phyloP scores from a whole-genome alignment of 768 basidiomycete species.

The Gloeostereum incarnatum region DNA sequence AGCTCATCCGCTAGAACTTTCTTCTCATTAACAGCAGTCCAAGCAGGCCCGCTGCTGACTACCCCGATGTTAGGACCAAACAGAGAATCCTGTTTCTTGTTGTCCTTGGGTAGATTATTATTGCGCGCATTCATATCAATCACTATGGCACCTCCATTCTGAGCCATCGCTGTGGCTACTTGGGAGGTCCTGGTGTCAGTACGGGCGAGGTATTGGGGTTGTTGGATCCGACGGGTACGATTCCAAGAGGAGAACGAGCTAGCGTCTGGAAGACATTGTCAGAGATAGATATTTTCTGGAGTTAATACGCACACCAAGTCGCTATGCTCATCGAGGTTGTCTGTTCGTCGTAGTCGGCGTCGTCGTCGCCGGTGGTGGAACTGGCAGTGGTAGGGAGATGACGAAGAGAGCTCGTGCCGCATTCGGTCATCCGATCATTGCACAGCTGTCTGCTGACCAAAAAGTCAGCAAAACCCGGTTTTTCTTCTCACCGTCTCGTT shows the following conservation, averaged over 20 bases:
- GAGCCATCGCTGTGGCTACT: conserved; percentile 40
- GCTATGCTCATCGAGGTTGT: conserved; percentile 28
- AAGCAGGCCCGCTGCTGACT: conserved; percentile 56
- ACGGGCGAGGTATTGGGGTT: conserved; percentile 42
- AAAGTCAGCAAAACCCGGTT: too few species aligned
- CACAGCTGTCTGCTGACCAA: too few species aligned
- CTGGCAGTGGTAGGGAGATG: too few species aligned
- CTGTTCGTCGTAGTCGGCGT: too few species aligned
- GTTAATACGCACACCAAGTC: conserved; percentile 25
- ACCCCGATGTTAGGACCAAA: conserved; percentile 91
- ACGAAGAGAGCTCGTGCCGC: too few species aligned
- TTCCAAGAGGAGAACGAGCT: conserved; percentile 50
- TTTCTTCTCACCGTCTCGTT: too few species aligned
- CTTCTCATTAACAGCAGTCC: conserved; percentile 63
- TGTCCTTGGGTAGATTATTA: conserved; percentile 25
- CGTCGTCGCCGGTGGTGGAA: too few species aligned
- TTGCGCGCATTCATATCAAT: conserved; percentile 7
- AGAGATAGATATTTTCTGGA: conserved; percentile 5
- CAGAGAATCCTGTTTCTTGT: conserved; percentile 68
- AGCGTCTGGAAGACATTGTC: conserved; percentile 21
- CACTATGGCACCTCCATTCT: conserved; percentile 13
- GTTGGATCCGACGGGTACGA: conserved; percentile 41
- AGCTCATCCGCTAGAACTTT: conserved; percentile 56
- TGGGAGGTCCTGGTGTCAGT: conserved; percentile 38
- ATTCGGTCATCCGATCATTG: too few species aligned